These are phyloP conservation scores for Eimeria sp. DNA, from an alignment of 169 alveolate genomes.

Conservation along the genomic window DNA sequence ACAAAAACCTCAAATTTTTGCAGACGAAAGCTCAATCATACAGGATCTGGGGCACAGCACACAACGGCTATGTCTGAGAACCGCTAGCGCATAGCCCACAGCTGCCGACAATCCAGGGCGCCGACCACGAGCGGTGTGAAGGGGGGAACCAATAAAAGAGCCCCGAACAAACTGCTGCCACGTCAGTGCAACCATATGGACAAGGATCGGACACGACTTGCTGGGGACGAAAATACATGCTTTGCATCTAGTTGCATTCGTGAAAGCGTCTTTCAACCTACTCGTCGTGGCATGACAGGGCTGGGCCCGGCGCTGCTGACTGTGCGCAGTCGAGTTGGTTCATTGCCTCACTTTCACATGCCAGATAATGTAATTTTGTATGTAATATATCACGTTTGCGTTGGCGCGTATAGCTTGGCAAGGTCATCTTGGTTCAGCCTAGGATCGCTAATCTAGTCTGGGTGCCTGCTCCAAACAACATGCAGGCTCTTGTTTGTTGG, in stretches of 20 bases:
- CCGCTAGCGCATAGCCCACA: neutral
- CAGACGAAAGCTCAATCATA: neutral
- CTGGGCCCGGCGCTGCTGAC: constrained; percentile 29
- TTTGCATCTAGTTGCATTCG: neutral
- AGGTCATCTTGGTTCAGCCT: neutral
- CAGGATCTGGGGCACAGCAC: too few relatives aligned
- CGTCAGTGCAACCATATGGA: neutral
- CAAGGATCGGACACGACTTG: neutral
- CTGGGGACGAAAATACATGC: neutral
- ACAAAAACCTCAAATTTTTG: neutral
- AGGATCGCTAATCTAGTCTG: neutral
- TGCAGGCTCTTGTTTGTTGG: constrained; percentile 1
- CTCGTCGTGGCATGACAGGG: neutral
- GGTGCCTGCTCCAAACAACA: neutral
- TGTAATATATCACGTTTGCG: neutral
- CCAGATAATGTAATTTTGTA: neutral
- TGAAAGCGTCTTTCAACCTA: neutral
- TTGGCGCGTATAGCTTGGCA: too few relatives aligned
- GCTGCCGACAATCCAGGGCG: neutral
- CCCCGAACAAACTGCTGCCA: neutral
- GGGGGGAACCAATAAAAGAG: neutral
- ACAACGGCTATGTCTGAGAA: neutral
- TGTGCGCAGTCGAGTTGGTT: neutral
- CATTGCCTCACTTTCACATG: neutral
- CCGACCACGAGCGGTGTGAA: neutral